These are phyloP conservation scores for Colletotrichum sp. DNA, from an alignment of 2,329 filamentous ascomycete species.

Conservation along the genomic window DNA sequence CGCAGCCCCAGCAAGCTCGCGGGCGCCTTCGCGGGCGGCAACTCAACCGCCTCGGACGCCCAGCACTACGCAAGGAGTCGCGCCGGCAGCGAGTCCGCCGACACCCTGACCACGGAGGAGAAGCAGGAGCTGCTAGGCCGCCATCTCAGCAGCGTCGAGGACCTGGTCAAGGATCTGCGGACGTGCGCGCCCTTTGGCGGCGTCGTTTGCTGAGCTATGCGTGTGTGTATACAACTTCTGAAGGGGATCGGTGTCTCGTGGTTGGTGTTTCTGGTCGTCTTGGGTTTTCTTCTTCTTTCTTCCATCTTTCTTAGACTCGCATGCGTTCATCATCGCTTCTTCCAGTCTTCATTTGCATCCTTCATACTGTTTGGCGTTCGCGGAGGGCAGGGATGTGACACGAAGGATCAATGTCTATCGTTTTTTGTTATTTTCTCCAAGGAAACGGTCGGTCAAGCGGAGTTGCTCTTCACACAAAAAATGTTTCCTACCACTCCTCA, in stretches of 20 bases:
- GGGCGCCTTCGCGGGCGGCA: conserved; percentile 54
- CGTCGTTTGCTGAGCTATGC: conserved; percentile 46
- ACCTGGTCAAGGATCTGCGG: conserved; percentile 82
- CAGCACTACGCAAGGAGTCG: conserved; percentile 35
- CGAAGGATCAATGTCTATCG: background rate
- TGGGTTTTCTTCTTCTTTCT: background rate
- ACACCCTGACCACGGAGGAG: conserved; percentile 74
- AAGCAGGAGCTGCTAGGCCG: conserved; percentile 81
- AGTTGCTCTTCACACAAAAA: background rate
- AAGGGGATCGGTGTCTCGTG: background rate
- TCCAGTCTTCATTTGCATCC: background rate
- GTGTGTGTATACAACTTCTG: background rate
- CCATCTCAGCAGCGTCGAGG: conserved; percentile 83
- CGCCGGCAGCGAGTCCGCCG: conserved; percentile 40
- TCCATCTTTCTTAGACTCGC: background rate
- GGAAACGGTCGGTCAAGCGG: background rate
- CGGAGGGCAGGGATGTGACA: conserved; percentile 4
- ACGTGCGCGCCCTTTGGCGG: conserved; percentile 79
- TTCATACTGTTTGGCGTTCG: conserved; percentile 18
- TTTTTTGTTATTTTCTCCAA: background rate
- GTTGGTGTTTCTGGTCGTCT: conserved; percentile 17
- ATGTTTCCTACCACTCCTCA: background rate
- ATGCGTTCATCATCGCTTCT: background rate
- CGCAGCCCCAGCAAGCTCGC: conserved; percentile 73
- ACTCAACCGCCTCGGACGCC: conserved; percentile 31